These are phyloP conservation scores for Floccularia luteovirens DNA, from an alignment of 768 basidiomycete genomes.

Conservation along the genomic window DNA sequence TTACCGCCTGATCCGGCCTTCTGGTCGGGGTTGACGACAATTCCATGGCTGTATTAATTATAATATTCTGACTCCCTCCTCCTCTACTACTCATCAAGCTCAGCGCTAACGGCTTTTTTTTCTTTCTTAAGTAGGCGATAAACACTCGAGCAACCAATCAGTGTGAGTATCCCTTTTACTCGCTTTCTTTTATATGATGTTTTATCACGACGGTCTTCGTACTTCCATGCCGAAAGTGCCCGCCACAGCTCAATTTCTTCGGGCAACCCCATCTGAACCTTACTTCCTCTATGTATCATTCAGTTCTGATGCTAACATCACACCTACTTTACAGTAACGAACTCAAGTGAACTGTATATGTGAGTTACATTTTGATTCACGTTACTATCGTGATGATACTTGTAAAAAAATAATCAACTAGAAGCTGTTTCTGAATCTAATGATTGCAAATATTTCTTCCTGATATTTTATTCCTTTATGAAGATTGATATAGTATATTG, in stretches of 20 bases:
- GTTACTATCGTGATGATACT: slow-evolving; percentile 30
- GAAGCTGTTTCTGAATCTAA: slow-evolving; percentile 83
- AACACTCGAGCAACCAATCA: background rate
- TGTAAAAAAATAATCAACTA: slow-evolving; percentile 64
- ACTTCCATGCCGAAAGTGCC: slow-evolving; percentile 80
- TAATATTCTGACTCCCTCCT: slow-evolving; percentile 41
- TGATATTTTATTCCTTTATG: slow-evolving; percentile 17
- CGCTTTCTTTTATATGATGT: slow-evolving; percentile 43
- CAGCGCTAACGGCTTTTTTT: background rate
- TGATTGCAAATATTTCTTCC: slow-evolving; percentile 38
- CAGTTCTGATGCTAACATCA: slow-evolving; percentile 9
- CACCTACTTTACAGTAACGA: background rate
- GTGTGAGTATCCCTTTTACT: slow-evolving; percentile 21
- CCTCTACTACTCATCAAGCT: slow-evolving; percentile 1
- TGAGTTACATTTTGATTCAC: slow-evolving; percentile 1
- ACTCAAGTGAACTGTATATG: background rate
- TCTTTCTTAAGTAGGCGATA: background rate
- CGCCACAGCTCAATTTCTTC: slow-evolving; percentile 84
- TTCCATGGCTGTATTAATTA: slow-evolving; percentile 74
- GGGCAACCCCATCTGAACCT: slow-evolving; percentile 74
- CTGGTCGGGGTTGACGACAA: slow-evolving; percentile 55
- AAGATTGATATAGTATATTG: background rate
- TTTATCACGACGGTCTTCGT: slow-evolving; percentile 94
- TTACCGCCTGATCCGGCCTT: slow-evolving; percentile 74
- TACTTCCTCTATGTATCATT: slow-evolving; percentile 1